A percentile compares a stretch with the other conserved stretches of the same genome.
These are phyloP conservation scores for Solanum hybrid DNA, from an alignment of 305 asterid genomes.

Conservation along the genomic window DNA sequence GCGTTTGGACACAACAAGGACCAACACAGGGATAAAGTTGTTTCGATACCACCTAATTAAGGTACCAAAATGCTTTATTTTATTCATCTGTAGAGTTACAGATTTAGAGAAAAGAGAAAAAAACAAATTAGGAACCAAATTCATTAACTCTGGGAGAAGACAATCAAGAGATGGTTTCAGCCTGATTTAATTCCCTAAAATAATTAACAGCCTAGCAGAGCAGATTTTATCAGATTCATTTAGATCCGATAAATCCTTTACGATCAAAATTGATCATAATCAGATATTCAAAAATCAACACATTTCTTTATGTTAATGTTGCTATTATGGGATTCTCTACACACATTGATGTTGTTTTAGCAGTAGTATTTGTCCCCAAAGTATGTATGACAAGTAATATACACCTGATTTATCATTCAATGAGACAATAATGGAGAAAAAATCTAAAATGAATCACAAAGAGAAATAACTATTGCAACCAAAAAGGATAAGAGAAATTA, in stretches of 20 bases:
- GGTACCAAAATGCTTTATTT: neutral
- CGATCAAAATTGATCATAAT: neutral
- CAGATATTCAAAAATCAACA: neutral
- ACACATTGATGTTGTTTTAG: neutral
- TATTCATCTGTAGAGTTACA: neutral
- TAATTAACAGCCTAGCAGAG: neutral
- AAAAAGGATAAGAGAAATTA: neutral
- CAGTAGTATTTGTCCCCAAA: too few relatives aligned
- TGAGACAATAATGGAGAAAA: neutral
- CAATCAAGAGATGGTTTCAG: neutral
- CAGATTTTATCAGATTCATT: neutral
- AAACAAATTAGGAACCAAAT: neutral
- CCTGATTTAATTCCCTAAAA: neutral
- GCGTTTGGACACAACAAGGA: neutral
- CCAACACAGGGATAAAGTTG: neutral
- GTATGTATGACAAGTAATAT: neutral
- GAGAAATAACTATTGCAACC: neutral
- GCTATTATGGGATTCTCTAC: neutral
- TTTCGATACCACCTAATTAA: neutral
- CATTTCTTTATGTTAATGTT: neutral
- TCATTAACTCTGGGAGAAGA: neutral
- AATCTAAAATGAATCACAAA: neutral
- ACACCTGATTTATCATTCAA: neutral
- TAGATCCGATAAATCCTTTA: neutral
- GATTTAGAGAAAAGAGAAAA: neutral